Conservation (phyloP, 352 stramenopile genomes). For the Plasmopara halstedii region DNA sequence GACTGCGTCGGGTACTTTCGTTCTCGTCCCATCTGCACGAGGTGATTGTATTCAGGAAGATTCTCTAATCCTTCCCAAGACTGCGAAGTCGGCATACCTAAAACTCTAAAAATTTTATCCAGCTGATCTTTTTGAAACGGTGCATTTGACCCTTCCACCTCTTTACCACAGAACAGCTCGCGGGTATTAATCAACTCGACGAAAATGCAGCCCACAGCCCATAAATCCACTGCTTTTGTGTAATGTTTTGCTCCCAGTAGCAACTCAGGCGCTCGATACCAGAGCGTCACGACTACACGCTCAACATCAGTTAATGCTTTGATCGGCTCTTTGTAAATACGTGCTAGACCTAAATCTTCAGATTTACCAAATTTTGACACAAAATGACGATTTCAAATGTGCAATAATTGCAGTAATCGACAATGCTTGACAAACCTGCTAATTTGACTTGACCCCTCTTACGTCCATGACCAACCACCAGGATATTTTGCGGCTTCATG, state of each 20-base stretch:
- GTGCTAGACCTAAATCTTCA: conserved; percentile 79
- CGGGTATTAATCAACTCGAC: conserved; percentile 87
- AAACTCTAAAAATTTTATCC: conserved; percentile 89
- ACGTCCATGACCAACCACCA: conserved; percentile 83
- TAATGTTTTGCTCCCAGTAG: conserved; percentile 91
- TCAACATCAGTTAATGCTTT: conserved; percentile 85
- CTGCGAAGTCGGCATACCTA: conserved; percentile 80
- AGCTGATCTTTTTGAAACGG: conserved; percentile 87
- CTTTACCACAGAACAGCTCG: conserved; percentile 84
- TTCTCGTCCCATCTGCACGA: conserved; percentile 80
- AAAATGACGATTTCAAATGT: neutral
- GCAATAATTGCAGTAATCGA: neutral
- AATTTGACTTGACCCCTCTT: conserved; percentile 83
- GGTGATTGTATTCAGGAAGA: conserved; percentile 73
- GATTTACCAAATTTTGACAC: neutral
- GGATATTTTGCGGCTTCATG: conserved; percentile 91
- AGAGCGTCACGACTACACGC: conserved; percentile 93
- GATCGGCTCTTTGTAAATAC: conserved; percentile 84
- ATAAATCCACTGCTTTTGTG: conserved; percentile 94
- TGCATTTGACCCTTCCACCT: conserved; percentile 80
- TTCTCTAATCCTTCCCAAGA: conserved; percentile 80
- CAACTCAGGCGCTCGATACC: conserved; percentile 93
- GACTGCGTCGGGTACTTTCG: conserved; percentile 78
- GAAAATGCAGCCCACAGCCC: conserved; percentile 95
- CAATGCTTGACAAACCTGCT: conserved; percentile 19